Conservation (phyloP, 2,329 filamentous ascomycete genomes). For the Diaporthe nobilis region DNA sequence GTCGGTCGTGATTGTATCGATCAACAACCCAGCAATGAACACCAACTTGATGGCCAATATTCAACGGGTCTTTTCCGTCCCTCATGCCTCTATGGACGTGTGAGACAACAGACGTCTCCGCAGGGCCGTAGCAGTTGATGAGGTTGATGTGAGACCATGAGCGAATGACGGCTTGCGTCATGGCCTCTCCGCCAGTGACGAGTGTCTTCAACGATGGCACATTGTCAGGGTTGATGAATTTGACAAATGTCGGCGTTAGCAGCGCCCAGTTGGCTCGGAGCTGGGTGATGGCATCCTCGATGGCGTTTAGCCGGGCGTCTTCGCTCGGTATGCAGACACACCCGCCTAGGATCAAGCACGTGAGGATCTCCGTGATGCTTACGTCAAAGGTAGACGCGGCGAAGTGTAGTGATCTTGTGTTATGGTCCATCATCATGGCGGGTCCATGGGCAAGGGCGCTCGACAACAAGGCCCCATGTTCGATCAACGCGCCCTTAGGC, state of each 20-base stretch:
- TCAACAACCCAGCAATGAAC: constrained; percentile 44
- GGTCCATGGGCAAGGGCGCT: constrained; percentile 55
- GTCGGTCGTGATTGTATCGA: constrained; percentile 40
- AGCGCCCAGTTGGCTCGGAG: constrained; percentile 43
- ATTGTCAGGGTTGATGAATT: constrained; percentile 41
- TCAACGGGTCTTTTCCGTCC: not conserved
- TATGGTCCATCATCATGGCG: constrained; percentile 58
- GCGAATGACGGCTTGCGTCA: constrained; percentile 39
- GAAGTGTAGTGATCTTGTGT: constrained; percentile 62
- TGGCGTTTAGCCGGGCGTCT: constrained; percentile 53
- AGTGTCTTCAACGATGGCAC: constrained; percentile 41
- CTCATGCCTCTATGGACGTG: constrained; percentile 23
- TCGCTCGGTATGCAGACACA: constrained; percentile 35
- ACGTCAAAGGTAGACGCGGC: constrained; percentile 70
- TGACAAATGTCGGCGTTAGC: constrained; percentile 47
- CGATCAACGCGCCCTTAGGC: constrained; percentile 75
- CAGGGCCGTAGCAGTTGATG: constrained; percentile 44
- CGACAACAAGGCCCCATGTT: constrained; percentile 54
- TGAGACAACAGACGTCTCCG: constrained; percentile 37
- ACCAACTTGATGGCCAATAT: constrained; percentile 11
- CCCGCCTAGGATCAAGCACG: constrained; percentile 54
- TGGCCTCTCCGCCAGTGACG: constrained; percentile 44
- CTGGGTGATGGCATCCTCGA: constrained; percentile 48
- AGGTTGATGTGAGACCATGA: constrained; percentile 40
- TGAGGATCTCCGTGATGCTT: constrained; percentile 68